Conservation (phyloP, 192 early-diverging fungal genomes). For the Linnemannia elongata region DNA sequence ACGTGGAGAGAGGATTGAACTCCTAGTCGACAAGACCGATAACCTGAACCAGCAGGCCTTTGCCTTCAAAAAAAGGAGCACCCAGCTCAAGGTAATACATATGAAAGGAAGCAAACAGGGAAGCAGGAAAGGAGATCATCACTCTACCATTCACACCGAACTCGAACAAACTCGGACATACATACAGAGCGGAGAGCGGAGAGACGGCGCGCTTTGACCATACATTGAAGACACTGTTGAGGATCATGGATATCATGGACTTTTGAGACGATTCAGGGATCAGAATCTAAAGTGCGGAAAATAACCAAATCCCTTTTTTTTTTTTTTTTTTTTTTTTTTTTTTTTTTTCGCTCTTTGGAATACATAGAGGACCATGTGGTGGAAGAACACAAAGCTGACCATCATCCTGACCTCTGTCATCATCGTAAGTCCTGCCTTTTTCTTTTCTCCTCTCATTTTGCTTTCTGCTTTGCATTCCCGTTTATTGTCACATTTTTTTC, state of each 20-base stretch:
- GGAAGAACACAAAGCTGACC: slow-evolving; percentile 93
- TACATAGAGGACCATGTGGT: slow-evolving; percentile 86
- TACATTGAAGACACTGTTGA: background rate
- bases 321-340: slow-evolving; percentile 8
- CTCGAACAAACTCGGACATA: background rate
- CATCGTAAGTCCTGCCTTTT: slow-evolving; percentile 55
- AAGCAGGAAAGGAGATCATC: background rate
- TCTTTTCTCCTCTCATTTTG: background rate
- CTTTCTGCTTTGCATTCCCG: background rate
- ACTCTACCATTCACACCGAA: background rate
- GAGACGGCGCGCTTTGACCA: background rate
- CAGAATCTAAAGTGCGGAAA: background rate
- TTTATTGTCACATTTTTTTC: background rate
- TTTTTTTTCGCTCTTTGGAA: background rate
- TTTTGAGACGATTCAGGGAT: background rate
- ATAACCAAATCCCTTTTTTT: background rate
- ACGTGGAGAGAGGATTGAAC: slow-evolving; percentile 89
- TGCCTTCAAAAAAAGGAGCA: slow-evolving; percentile 91
- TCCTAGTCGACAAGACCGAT: slow-evolving; percentile 93
- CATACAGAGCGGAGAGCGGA: background rate
- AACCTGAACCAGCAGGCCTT: slow-evolving; percentile 89
- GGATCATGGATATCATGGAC: background rate
- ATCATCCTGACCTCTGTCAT: slow-evolving; percentile 72
- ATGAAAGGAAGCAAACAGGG: background rate
- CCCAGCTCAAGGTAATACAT: slow-evolving; percentile 73